Evolutionary conservation across 1,139 yeast species (phyloP).

Genomic region (Taphrina betulina): DNA sequence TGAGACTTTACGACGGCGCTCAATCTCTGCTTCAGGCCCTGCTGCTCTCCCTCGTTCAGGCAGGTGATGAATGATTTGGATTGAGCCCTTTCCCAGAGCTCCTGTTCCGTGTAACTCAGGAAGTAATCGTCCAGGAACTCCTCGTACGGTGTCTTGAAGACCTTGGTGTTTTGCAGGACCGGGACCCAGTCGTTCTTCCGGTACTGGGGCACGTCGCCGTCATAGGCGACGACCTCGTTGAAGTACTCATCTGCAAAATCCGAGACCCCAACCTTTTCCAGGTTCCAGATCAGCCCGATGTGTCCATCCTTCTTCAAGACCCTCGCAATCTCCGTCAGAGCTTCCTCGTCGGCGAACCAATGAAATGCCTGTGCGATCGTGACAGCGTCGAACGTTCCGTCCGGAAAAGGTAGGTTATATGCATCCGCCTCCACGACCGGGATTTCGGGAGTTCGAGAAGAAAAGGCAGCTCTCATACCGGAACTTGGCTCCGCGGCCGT

Average conservation of each 20-base stretch:
- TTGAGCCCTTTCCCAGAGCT: slow-evolving; percentile 56
- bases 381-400: slow-evolving; percentile 53
- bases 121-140: slow-evolving; percentile 45
- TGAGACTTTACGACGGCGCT: slow-evolving; percentile 41
- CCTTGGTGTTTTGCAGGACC: slow-evolving; percentile 44
- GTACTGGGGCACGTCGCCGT: slow-evolving; percentile 58
- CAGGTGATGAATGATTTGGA: slow-evolving; percentile 60
- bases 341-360: slow-evolving; percentile 59
- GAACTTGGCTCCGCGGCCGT: slow-evolving; percentile 58
- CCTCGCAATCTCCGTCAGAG: slow-evolving; percentile 55
- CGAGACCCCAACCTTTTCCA: slow-evolving; percentile 8
- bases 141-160: slow-evolving; percentile 45
- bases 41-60: slow-evolving; percentile 48
- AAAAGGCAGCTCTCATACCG: slow-evolving; percentile 59
- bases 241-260: slow-evolving; percentile 46
- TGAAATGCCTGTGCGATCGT: slow-evolving; percentile 68
- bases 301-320: slow-evolving; percentile 55
- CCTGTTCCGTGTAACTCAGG: slow-evolving; percentile 41
- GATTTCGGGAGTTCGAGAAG: slow-evolving; percentile 52
- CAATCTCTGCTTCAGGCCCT: slow-evolving; percentile 44
- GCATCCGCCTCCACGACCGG: slow-evolving; percentile 49
- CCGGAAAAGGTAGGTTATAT: slow-evolving; percentile 53
- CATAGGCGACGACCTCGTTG: slow-evolving; percentile 42
- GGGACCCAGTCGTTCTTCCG: slow-evolving; percentile 54
- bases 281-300: slow-evolving; percentile 64